These are phyloP conservation scores for Ustilago lituana DNA, from an alignment of 1,284 basidiomycete species.

Conservation along the genomic window DNA sequence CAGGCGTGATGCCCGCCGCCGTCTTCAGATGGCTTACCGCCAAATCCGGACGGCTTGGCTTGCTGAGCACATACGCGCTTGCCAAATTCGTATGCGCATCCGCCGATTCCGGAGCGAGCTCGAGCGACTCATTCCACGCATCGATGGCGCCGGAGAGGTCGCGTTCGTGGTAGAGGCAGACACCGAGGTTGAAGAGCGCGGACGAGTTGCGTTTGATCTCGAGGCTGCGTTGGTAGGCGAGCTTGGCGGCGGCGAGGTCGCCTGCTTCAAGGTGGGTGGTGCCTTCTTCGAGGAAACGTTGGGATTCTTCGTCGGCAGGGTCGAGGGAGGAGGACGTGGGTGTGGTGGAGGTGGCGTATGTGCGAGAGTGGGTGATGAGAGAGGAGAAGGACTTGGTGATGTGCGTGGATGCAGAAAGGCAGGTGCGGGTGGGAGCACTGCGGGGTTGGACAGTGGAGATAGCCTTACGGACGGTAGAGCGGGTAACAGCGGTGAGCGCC, in stretches of 20 bases:
- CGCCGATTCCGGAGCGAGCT: slow-evolving; percentile 82
- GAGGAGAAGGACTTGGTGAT: not conserved
- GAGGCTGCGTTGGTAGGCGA: slow-evolving; percentile 80
- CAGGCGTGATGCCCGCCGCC: slow-evolving; percentile 83
- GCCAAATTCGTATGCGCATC: slow-evolving; percentile 94
- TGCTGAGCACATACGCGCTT: slow-evolving; percentile 89
- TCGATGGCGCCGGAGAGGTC: slow-evolving; percentile 55
- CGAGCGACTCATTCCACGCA: slow-evolving; percentile 59
- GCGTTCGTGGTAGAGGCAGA: slow-evolving; percentile 88
- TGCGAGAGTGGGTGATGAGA: slow-evolving; percentile 1
- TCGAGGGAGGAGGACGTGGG: slow-evolving; percentile 81
- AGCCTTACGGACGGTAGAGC: not conserved
- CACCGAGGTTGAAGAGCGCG: slow-evolving; percentile 86
- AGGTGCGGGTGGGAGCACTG: too few species aligned
- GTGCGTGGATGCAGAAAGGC: too few species aligned
- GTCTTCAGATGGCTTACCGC: slow-evolving; percentile 81
- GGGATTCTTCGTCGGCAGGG: slow-evolving; percentile 82
- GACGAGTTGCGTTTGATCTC: slow-evolving; percentile 83
- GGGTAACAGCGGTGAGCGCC: not conserved
- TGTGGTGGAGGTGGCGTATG: slow-evolving; percentile 82
- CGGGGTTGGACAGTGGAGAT: slow-evolving; percentile 1
- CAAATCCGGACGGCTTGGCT: slow-evolving; percentile 84
- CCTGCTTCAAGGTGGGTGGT: slow-evolving; percentile 88
- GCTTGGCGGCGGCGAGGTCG: slow-evolving; percentile 82
- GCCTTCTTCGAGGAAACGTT: slow-evolving; percentile 84